Evolutionary conservation across 495 filamentous ascomycete genomes (phyloP), one percentile per base, ranked within the genome.

Genomic region (Podospora sp.): DNA sequence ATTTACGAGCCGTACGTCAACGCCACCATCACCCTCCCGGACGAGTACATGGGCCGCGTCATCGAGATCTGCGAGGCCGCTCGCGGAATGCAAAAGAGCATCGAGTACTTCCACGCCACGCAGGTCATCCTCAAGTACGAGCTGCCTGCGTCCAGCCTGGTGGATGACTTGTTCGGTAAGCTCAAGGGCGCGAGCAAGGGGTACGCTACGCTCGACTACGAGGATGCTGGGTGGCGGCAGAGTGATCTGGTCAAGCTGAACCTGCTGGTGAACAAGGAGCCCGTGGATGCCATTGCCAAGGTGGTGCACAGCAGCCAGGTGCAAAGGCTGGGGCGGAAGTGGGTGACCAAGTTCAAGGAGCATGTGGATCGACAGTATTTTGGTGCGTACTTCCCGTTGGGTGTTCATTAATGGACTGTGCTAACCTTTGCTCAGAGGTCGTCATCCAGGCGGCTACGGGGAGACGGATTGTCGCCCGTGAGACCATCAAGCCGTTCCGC

Each of bases 101-200:
- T 98, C 22, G 89, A 91, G 62, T 98, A 94, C 82, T 99, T 97
- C 81, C 93, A 92, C 6, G 82, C 91, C n/a, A 92, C 89, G 3
- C 95, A 99, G 77, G 95, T 97, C 64, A 98, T 99, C 68, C 80
- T 99, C 53, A 95, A 94, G 72, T 99, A 98, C 77, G 88, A 91
- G 40, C 79, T 99, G 8, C 95, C 95, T 0, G 83, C 97, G 18
- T 86, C 92, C 1, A 91, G 95, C 56, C 81, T 99, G 8, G 95
- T 98, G 0, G 94, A 97, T 71, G 94, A 99, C 77, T 92, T 99
- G 80, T 99, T 99, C 76, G 96, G 96, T 25, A 97, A 96, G 78
- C 81, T 99, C 61, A 99, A 99, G 77, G 91, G 93, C 25, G 86
- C 89, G 2, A 97, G 93, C 18, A 86, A 85, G 69, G 85, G 85